phyloP scores from a whole-genome alignment of 2,329 filamentous ascomycete species.

The Purpureocillium takamizusanense region DNA sequence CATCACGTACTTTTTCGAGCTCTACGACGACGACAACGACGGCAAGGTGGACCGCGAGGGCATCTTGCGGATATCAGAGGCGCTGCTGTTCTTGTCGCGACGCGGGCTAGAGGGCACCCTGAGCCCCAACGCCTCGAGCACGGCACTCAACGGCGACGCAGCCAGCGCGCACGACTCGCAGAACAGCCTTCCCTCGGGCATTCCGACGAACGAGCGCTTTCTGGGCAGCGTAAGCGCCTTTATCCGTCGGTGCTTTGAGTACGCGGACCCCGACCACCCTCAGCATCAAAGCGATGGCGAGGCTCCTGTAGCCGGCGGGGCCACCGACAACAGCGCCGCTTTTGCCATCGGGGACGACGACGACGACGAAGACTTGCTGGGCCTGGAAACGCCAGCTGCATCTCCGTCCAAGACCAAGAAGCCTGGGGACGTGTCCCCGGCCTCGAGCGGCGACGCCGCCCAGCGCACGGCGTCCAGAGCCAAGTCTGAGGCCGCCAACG shows the following conservation, averaged over 20 bases:
- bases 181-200: conserved; percentile 33
- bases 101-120: conserved; percentile 72
- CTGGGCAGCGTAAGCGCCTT: conserved; percentile 90
- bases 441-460: conserved; percentile 11
- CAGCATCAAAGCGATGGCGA: conserved; percentile 35
- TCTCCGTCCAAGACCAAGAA: conserved; percentile 34
- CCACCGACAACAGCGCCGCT: conserved; percentile 32
- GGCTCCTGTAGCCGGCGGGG: conserved; percentile 10
- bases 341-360: conserved; percentile 69
- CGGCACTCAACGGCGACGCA: conserved; percentile 37
- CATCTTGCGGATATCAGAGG: conserved; percentile 89
- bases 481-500: conserved; percentile 71
- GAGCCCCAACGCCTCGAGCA: conserved; percentile 52
- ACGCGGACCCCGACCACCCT: conserved; percentile 84
- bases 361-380: conserved; percentile 50
- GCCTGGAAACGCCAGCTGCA: conserved; percentile 39
- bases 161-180: conserved; percentile 21
- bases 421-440: conserved; percentile 29
- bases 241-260: conserved; percentile 93
- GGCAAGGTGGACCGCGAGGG: conserved; percentile 91
- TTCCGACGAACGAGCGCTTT: conserved; percentile 75
- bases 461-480: conserved; percentile 47
- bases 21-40: conserved; percentile 89
- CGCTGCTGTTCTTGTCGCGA: conserved; percentile 82
- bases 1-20: conserved; percentile 95